phyloP scores from a whole-genome alignment of 257 asterid genomes.

The Solanum bulbocastanum region DNA sequence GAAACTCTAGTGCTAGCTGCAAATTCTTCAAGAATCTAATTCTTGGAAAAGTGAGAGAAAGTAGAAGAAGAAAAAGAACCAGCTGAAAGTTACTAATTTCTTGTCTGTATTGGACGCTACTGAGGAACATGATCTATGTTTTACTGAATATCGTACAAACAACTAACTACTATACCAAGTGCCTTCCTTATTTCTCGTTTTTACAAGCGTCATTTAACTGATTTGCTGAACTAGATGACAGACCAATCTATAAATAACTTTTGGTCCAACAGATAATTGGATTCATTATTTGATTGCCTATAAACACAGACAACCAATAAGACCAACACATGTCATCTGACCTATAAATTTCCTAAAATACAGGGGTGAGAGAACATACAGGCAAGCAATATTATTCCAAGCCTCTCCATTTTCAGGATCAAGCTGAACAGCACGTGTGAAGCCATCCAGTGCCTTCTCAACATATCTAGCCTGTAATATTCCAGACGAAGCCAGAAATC shows the following conservation, averaged over 20 bases:
- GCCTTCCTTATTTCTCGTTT: not conserved
- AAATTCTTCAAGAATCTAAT: not conserved
- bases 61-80: not conserved
- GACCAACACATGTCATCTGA: not conserved
- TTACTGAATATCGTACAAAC: not conserved
- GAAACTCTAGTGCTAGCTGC: not conserved
- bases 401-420: constrained; percentile 99
- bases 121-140: not conserved
- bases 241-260: not conserved
- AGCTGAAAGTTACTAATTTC: not conserved
- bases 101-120: not conserved
- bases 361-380: constrained; percentile 15
- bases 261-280: not conserved
- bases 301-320: not conserved
- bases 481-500: not conserved
- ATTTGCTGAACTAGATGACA: not conserved
- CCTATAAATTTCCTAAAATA: not conserved
- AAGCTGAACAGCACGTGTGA: constrained; percentile 80
- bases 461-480: constrained; percentile 38
- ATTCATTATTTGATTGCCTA: not conserved
- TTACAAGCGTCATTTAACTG: not conserved
- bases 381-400: constrained; percentile 92
- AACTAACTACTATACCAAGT: not conserved
- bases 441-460: constrained; percentile 81
- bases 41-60: not conserved